Percentiles rank a stretch among this genome's conserved stretches.
phyloP scores from a whole-genome alignment of 2,329 filamentous ascomycete species.

The Blastomyces silverae region DNA sequence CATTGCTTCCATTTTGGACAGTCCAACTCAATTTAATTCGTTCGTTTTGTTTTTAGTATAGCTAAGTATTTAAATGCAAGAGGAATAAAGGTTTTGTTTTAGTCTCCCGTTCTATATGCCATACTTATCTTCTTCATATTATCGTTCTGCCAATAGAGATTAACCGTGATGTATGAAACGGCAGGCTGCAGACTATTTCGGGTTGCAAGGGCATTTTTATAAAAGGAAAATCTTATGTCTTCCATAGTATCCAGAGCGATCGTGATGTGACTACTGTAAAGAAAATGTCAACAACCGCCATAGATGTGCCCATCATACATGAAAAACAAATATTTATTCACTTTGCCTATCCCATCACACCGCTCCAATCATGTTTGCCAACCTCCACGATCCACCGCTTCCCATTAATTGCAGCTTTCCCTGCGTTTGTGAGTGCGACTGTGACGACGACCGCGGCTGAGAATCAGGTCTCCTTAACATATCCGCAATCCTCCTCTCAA shows the following conservation, averaged over 20 bases:
- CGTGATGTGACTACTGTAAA: no score
- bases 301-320: background rate
- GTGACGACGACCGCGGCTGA: background rate
- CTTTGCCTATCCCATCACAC: background rate
- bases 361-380: background rate
- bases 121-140: background rate
- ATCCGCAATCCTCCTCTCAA: constrained; percentile 14
- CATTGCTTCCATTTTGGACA: background rate
- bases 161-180: no score
- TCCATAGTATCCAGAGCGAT: no score
- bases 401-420: background rate
- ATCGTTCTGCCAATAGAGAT: background rate
- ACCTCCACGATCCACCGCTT: background rate
- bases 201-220: no score
- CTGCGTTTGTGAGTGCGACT: background rate
- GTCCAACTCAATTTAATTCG: background rate
- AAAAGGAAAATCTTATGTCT: no score
- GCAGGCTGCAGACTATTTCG: no score
- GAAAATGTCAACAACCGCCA: no score
- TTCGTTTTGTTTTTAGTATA: background rate
- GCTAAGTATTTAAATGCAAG: background rate
- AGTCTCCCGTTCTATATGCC: background rate
- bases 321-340: background rate
- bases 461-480: background rate
- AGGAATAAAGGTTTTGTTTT: background rate